phyloP scores from a whole-genome alignment of 805 yeast species.

The Yarrowia bubula region DNA sequence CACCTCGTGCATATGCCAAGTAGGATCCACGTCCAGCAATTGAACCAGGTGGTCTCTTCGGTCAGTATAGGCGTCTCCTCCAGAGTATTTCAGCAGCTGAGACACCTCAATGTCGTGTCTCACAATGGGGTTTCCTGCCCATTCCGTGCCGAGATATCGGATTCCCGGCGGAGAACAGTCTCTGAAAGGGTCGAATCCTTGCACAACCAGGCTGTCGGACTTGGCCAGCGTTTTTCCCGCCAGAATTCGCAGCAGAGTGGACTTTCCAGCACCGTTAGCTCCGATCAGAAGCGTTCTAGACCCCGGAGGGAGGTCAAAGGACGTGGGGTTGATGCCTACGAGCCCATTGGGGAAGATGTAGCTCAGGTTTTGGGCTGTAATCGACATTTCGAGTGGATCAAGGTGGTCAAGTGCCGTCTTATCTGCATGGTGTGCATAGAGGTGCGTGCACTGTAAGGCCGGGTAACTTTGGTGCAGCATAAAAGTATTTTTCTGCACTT shows the following conservation, averaged over 20 bases:
- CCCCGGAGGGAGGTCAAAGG: constrained; percentile 61
- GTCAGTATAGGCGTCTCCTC: constrained; percentile 70
- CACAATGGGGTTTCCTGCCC: constrained; percentile 91
- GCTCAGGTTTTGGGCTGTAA: constrained; percentile 61
- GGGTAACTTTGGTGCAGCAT: neutral
- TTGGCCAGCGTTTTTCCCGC: constrained; percentile 90
- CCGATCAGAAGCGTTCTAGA: constrained; percentile 81
- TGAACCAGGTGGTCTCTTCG: constrained; percentile 74
- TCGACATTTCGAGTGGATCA: constrained; percentile 31
- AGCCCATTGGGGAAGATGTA: constrained; percentile 65
- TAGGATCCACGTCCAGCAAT: constrained; percentile 77
- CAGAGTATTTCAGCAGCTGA: constrained; percentile 73
- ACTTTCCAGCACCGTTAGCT: constrained; percentile 97
- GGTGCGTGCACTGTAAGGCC: neutral
- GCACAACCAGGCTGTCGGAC: constrained; percentile 65
- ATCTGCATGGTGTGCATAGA: neutral
- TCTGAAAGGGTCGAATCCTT: constrained; percentile 88
- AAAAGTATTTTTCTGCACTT: neutral
- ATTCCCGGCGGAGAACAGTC: constrained; percentile 44
- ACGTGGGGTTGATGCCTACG: constrained; percentile 67
- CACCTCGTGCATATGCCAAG: constrained; percentile 88
- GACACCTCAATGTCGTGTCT: constrained; percentile 88
- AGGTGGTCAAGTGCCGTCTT: no score
- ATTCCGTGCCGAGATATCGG: constrained; percentile 92
- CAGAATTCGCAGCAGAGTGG: constrained; percentile 76